These are phyloP conservation scores for Pseudomonodictys pantanalensis DNA, from an alignment of 495 filamentous ascomycete genomes.

Conservation along the genomic window DNA sequence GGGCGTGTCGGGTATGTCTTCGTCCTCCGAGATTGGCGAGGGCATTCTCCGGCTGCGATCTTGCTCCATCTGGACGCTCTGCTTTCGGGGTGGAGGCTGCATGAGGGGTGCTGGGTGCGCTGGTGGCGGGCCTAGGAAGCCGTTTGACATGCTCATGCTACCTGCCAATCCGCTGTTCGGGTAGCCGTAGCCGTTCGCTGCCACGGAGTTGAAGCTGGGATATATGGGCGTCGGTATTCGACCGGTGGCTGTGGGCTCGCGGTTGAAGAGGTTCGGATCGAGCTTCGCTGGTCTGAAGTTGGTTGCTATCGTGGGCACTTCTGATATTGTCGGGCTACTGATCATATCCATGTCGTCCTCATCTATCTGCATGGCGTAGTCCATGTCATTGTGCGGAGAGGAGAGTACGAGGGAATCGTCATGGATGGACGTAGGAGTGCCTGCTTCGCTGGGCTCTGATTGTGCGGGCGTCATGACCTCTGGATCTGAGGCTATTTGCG, in stretches of 20 bases:
- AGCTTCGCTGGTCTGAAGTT: conserved; percentile 27
- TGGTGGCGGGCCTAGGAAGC: conserved; percentile 2
- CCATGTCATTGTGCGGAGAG: conserved; percentile 22
- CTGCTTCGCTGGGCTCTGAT: conserved; percentile 17
- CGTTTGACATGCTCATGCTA: conserved; percentile 4
- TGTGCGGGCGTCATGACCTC: conserved; percentile 27
- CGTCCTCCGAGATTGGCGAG: conserved; percentile 69
- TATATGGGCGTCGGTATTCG: conserved; percentile 46
- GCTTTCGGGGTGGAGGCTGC: conserved; percentile 1
- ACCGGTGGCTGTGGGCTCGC: conserved; percentile 30
- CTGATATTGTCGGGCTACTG: conserved; percentile 28
- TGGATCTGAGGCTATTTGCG: conserved; percentile 6
- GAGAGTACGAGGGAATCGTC: conserved; percentile 24
- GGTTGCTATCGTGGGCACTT: conserved; percentile 15
- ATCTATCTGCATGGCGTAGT: conserved; percentile 56
- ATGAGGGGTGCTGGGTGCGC: neutral
- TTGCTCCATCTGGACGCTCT: neutral
- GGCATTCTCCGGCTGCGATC: conserved; percentile 59
- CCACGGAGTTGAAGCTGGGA: conserved; percentile 39
- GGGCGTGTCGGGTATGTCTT: conserved; percentile 37
- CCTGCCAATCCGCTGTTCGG: conserved; percentile 23
- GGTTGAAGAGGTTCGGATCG: conserved; percentile 32
- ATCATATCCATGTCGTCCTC: conserved; percentile 39
- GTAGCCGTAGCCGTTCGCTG: conserved; percentile 12
- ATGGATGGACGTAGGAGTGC: conserved; percentile 28